Evolutionary conservation across 1,284 basidiomycete species (phyloP).

Genomic region (Thecaphora thlaspeos): DNA sequence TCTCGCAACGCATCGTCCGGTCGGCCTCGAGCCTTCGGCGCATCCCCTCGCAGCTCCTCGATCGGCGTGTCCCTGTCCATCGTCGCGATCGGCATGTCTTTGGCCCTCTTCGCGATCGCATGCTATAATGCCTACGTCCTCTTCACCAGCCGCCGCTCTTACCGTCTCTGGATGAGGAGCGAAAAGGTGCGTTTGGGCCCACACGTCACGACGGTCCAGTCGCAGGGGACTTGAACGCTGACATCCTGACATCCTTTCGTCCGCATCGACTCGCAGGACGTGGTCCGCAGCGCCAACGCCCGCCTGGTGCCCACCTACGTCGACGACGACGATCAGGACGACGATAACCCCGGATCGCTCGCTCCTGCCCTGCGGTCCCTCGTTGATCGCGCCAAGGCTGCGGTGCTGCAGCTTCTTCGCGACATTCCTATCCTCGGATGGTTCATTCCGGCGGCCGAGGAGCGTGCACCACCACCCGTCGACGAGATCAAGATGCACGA

Average conservation of each 20-base stretch:
- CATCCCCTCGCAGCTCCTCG: no score
- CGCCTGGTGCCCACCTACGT: conserved; percentile 4
- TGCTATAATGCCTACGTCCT: conserved; percentile 34
- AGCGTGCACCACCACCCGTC: neutral
- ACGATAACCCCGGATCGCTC: neutral
- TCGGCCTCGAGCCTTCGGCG: no score
- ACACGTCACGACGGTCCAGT: no score
- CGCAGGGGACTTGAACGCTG: no score
- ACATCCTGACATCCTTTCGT: no score
- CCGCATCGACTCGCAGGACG: no score
- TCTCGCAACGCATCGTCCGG: no score
- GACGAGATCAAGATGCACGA: conserved; percentile 8
- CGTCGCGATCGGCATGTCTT: conserved; percentile 11
- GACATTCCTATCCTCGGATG: conserved; percentile 2
- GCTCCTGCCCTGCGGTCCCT: neutral
- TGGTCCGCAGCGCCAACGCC: conserved; percentile 6
- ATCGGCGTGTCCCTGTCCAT: no score
- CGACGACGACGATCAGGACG: conserved; percentile 2
- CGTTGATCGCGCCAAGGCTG: no score
- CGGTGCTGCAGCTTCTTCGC: neutral
- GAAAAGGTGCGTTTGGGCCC: neutral
- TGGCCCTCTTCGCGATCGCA: conserved; percentile 17
- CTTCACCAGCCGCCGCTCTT: conserved; percentile 29
- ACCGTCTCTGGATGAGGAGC: conserved; percentile 16
- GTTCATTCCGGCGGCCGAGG: conserved; percentile 2